Evolutionary conservation across 148 eudicot species (phyloP).

Genomic region (Rhododendron williamsianum): DNA sequence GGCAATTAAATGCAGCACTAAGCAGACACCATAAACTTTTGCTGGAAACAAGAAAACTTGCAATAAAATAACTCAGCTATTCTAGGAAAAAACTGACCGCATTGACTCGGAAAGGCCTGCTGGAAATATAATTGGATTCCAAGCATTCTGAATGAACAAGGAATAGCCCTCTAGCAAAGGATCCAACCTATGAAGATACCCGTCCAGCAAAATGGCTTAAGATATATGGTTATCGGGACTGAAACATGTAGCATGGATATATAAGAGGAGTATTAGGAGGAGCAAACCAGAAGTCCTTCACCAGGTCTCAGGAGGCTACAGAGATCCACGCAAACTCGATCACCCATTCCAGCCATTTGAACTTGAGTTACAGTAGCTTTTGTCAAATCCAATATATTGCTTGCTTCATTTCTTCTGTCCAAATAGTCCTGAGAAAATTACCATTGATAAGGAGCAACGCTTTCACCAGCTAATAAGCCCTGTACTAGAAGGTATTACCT

Average conservation of each 20-base stretch:
- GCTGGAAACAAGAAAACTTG: slow-evolving; percentile 14
- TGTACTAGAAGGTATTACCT: slow-evolving; percentile 38
- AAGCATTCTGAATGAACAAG: slow-evolving; percentile 97
- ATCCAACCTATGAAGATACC: slow-evolving; percentile 60
- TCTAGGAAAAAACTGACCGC: slow-evolving; percentile 51
- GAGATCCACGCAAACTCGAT: slow-evolving; percentile 94
- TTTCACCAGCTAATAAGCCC: slow-evolving; percentile 13
- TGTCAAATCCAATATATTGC: slow-evolving; percentile 45
- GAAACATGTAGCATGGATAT: background rate
- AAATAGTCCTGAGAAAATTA: slow-evolving; percentile 64
- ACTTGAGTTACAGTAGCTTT: slow-evolving; percentile 59
- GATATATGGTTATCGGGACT: background rate
- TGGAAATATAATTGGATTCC: slow-evolving; percentile 87
- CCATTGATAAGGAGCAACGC: slow-evolving; percentile 20
- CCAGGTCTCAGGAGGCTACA: slow-evolving; percentile 93
- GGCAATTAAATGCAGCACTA: background rate
- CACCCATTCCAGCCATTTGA: slow-evolving; percentile 84
- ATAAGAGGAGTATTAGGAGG: slow-evolving; percentile 5
- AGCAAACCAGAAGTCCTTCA: slow-evolving; percentile 83
- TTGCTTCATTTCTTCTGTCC: slow-evolving; percentile 61
- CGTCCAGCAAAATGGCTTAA: background rate
- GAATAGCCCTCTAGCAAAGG: slow-evolving; percentile 92
- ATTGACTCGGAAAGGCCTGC: slow-evolving; percentile 95
- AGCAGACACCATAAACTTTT: slow-evolving; percentile 21
- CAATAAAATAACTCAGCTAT: background rate